Conservation (phyloP, 139 green algal species). For the Closterium sp. region DNA sequence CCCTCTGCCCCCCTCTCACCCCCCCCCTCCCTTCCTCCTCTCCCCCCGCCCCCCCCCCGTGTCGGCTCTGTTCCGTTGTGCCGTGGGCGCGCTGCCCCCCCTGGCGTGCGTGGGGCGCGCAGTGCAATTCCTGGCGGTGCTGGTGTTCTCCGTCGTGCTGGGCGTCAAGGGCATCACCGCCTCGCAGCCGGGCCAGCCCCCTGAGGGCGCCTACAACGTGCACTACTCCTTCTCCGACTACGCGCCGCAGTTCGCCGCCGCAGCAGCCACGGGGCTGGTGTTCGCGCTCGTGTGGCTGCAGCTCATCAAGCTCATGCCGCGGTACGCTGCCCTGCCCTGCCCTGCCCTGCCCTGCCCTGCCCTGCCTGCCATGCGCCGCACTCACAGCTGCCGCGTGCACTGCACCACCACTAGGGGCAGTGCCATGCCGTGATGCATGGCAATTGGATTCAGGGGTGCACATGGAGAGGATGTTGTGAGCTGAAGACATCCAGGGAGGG, state of each 20-base stretch:
- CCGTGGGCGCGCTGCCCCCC: too few relatives aligned
- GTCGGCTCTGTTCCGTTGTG: too few relatives aligned
- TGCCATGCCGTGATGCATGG: neutral
- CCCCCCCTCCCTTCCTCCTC: too few relatives aligned
- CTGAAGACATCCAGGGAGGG: neutral
- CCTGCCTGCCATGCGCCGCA: neutral
- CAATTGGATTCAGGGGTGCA: neutral
- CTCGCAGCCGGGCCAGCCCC: neutral
- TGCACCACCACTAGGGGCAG: too few relatives aligned
- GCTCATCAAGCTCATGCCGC: conserved; percentile 30
- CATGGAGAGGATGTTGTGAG: neutral
- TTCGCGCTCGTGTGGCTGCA: conserved; percentile 29
- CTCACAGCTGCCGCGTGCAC: neutral
- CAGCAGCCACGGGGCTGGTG: neutral
- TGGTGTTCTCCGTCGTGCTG: conserved; percentile 1
- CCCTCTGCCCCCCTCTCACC: too few relatives aligned
- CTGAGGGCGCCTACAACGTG: too few relatives aligned
- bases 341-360: neutral
- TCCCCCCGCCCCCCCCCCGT: too few relatives aligned
- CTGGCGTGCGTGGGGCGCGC: conserved; percentile 8
- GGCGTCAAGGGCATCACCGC: conserved; percentile 18
- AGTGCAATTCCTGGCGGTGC: conserved; percentile 38
- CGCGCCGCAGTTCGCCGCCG: conserved; percentile 19
- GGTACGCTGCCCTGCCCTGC: neutral
- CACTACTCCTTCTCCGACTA: neutral